Evolutionary conservation across 768 basidiomycete genomes (phyloP).

Genomic region (Trametes cingulata): DNA sequence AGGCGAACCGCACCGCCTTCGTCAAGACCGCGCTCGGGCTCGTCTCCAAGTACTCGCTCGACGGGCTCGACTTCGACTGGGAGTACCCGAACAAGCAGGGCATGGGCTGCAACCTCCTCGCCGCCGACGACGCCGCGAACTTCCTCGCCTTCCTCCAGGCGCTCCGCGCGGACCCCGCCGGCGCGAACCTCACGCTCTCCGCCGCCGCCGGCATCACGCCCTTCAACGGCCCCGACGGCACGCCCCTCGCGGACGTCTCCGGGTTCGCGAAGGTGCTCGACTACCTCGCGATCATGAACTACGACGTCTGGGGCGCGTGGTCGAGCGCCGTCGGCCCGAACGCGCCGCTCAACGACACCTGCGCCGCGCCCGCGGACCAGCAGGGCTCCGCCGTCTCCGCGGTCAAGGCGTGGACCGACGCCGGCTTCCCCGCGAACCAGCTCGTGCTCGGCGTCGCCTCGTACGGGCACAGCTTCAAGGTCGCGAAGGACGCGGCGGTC

Average conservation of each 20-base stretch:
- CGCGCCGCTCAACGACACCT: constrained; percentile 81
- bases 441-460: constrained; percentile 85
- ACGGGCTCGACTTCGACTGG: constrained; percentile 67
- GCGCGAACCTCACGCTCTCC: constrained; percentile 57
- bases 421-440: constrained; percentile 74
- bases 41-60: constrained; percentile 50
- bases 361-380: constrained; percentile 57
- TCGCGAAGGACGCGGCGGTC: constrained; percentile 40
- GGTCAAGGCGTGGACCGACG: constrained; percentile 71
- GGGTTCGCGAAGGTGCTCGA: constrained; percentile 71
- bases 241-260: constrained; percentile 67
- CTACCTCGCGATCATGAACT: constrained; percentile 68
- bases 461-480: constrained; percentile 75
- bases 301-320: constrained; percentile 59
- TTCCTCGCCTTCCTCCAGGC: constrained; percentile 74
- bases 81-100: constrained; percentile 77
- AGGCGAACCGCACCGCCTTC: constrained; percentile 60
- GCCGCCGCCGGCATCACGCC: constrained; percentile 51
- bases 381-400: constrained; percentile 79
- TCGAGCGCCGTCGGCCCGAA: constrained; percentile 72
- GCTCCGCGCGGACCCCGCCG: constrained; percentile 56
- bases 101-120: constrained; percentile 66
- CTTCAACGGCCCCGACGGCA: constrained; percentile 49
- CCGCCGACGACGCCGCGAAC: constrained; percentile 64
- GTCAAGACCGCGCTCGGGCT: constrained; percentile 57